Base-by-base conservation (phyloP, 345 rosid genomes). In the Pugionium cornutum region DNA sequence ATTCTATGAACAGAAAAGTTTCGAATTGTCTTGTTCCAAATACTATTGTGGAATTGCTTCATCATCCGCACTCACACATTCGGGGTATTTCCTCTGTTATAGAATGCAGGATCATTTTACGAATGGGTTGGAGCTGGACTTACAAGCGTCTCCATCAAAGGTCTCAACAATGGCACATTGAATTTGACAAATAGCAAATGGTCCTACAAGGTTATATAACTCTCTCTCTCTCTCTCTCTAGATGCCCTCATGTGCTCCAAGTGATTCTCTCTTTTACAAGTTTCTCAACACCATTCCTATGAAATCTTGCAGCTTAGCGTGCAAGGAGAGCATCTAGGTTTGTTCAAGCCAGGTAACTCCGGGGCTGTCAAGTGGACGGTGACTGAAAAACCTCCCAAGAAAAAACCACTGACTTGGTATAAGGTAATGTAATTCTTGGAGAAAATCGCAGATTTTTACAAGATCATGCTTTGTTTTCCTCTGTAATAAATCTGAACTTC, bases 81-180 rank as follows among this genome's bases (percentile, higher is more conserved):
- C 0, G 3, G 34, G 45, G 49, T 6, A n/a, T 41, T 75, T 37
- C 53, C 18, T 37, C 41, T 79, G 63, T 56, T 75, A 68, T 78
- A 90, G 99, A 94, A 81, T 78, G 99, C 95, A 43, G 99, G 99
- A 62, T 62, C 90, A 29, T 79, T 69, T 76, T 90, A 94, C 65
- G 97, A 94, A 76, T 94, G 83, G 82, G 66, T 78, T 60, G 81
- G 80, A 74, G 95, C 96, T 4, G 96, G 97, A 62, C 77, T 87
- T 43, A 83, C 90, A 35, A 81, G 87, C 72, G 96, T 90, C 56
- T 79, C 78, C 69, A 84, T 94, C 34, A 51, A 76, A 67, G 99
- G 99, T 29, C 70, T 94, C 65, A 85, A 72, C 77, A 80, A 66
- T 53, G 97, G 96, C 58, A 85, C 85, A 11, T 4, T 84, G 49